Evolutionary conservation across 352 stramenopile species (phyloP), one percentile per base, ranked within the genome.

Genomic region (Phytophthora hybrid): DNA sequence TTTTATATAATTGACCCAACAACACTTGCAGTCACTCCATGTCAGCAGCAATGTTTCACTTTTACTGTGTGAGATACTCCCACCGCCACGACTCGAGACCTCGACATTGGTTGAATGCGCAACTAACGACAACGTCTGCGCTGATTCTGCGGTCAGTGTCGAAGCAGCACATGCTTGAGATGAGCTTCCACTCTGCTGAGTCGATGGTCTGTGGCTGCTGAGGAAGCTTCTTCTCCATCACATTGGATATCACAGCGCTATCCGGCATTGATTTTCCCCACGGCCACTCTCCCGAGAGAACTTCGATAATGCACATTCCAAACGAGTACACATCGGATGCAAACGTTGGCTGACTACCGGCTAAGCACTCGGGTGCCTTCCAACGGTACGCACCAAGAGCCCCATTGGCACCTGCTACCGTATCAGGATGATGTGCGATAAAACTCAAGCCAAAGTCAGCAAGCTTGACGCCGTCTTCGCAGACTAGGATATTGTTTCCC

Each of bases 301-400:
- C 14, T 19, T 66, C 59, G 16, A 66, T 4, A 6, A 66, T 37
- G 29, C 44, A 66, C 47, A 66, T 66, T 23, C 59, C 59, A 31
- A 66, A 58, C n/a, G 44, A 49, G 47, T 58, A 58, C 39, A 59
- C 55, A 32, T 67, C 49, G 6, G 60, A 67, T 21, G 47, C 32
- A 41, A 41, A 18, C 13, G 19, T 59, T 8, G 31, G 64, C 4
- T 18, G 10, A 11, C 5, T 16, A 4, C 54, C 63, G 2, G 13
- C 5, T 16, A 71, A 51, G 29, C 64, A 66, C 13, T 66, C 55
- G 1, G 64, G 56, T 2, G 55, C 55, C 13, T 66, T 65, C 64
- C 64, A 71, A 19, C 46, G 56, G 39, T 29, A 47, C 4, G 56
- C 64, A n/a, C 64, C 56, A 4, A 58, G n/a, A 4, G 31, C 31